These are phyloP conservation scores for Mycogone perniciosa DNA, from an alignment of 2,329 filamentous ascomycete genomes.

Conservation along the genomic window DNA sequence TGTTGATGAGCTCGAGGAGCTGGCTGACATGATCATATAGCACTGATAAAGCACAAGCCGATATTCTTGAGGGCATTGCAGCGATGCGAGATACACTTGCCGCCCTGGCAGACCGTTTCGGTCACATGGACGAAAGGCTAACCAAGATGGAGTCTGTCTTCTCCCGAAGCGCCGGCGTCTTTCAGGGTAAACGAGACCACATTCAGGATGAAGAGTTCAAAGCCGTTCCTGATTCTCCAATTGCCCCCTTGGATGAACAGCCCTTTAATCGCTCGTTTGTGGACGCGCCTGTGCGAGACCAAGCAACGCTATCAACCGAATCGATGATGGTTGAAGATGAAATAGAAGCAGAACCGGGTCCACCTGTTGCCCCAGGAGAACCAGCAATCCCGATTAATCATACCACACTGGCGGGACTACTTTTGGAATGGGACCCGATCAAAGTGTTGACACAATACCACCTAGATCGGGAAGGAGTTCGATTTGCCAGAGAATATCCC, in stretches of 20 bases:
- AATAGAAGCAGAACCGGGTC: constrained; percentile 45
- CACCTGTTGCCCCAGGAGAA: constrained; percentile 49
- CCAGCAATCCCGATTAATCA: constrained; percentile 77
- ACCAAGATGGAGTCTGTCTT: constrained; percentile 29
- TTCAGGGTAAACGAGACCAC: constrained; percentile 13
- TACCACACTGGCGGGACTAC: constrained; percentile 79
- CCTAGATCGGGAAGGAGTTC: constrained; percentile 43
- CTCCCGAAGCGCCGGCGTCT: constrained; percentile 14
- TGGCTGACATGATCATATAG: constrained; percentile 23
- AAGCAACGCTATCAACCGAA: constrained; percentile 19
- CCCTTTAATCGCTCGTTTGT: constrained; percentile 15
- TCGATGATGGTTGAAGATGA: constrained; percentile 38
- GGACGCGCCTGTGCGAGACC: constrained; percentile 20
- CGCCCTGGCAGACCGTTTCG: constrained; percentile 32
- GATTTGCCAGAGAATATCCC: constrained; percentile 63
- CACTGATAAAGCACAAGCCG: constrained; percentile 54
- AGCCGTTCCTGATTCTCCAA: constrained; percentile 18
- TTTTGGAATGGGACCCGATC: constrained; percentile 69
- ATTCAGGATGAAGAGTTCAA: constrained; percentile 26
- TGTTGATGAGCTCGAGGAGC: neutral
- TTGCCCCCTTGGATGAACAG: constrained; percentile 8
- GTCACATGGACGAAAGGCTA: constrained; percentile 32
- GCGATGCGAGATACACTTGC: constrained; percentile 34
- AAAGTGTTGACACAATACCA: constrained; percentile 51
- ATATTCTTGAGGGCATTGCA: constrained; percentile 52